Evolutionary conservation across 257 asterid genomes (phyloP), one percentile per base, ranked within the genome.

Genomic region (Rubia yunnanensis): DNA sequence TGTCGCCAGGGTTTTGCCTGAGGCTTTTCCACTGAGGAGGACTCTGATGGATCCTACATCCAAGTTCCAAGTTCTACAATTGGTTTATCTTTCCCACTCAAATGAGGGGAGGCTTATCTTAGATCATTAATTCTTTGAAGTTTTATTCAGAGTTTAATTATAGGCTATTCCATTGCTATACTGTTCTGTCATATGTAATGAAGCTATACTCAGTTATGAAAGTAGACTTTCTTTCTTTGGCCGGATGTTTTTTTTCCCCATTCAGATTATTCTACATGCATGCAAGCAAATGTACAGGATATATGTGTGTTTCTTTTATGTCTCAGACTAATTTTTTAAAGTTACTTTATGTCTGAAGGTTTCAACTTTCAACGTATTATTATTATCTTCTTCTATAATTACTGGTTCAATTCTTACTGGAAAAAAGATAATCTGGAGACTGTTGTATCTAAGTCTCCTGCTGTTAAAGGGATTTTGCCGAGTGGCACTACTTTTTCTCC

Each of bases 21-120:
- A 92, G 83, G 85, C 97, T 92, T 44, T 92, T 96, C 96, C 98
- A 92, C 68, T 92, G 66, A 83, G 57, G 66, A 56, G 65, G 60
- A n/a, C 3, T 10, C 5, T 7, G 50, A 34, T 46, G 69, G 64
- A 31, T 30, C 35, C 32, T 38, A 5, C 31, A 15, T 49, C 46
- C 39, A 18, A 41, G 49, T 14, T 41, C n/a, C n/a, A n/a, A n/a
- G n/a, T 41, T 10, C 10, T 22, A 22, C 52, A n/a, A n/a, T n/a
- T n/a, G n/a, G n/a, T 63, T 41, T 18, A 9, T 64, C 48, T 48
- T 58, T 64, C 30, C 18, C 22, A 41, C 9, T 56, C 24, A 11
- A 55, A 24, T 9, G 7, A 15, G 49, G 41, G 56, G 62, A 23
- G 44, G 22, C 35, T 54, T 56, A 58, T 38, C 56, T 38, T 57